These are phyloP conservation scores for Thermochaetoides thermophila DNA, from an alignment of 495 filamentous ascomycete species.

Conservation along the genomic window DNA sequence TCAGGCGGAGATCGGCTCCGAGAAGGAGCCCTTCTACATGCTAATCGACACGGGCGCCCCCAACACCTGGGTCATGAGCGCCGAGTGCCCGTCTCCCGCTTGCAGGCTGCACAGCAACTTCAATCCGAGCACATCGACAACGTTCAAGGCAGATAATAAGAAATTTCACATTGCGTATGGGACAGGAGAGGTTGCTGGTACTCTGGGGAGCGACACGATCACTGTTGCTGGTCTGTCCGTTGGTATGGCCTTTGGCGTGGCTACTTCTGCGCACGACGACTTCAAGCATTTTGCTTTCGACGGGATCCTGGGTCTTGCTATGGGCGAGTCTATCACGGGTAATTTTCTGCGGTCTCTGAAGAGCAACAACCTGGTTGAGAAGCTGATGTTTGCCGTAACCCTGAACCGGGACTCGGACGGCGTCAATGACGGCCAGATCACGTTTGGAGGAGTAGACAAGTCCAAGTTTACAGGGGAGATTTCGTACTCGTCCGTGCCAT, in stretches of 20 bases:
- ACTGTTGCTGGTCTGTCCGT: conserved; percentile 48
- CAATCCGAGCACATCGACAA: conserved; percentile 42
- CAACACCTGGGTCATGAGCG: conserved; percentile 64
- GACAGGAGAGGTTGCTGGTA: conserved; percentile 50
- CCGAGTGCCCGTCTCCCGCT: conserved; percentile 42
- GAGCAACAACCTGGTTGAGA: conserved; percentile 38
- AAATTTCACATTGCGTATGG: conserved; percentile 54
- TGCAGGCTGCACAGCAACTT: conserved; percentile 56
- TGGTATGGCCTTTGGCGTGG: conserved; percentile 52
- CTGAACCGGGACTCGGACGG: conserved; percentile 49
- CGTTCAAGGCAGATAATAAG: conserved; percentile 31
- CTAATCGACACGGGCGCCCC: conserved; percentile 66
- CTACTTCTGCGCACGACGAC: conserved; percentile 46
- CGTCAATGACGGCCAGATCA: conserved; percentile 56
- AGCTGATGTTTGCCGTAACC: conserved; percentile 54
- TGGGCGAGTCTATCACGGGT: conserved; percentile 31
- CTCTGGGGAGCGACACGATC: conserved; percentile 46
- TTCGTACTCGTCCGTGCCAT: conserved; percentile 39
- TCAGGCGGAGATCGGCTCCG: conserved; percentile 49
- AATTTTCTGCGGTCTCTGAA: conserved; percentile 49
- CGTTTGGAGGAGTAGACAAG: conserved; percentile 55
- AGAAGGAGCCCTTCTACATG: conserved; percentile 50
- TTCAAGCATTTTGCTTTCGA: conserved; percentile 69
- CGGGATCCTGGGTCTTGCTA: conserved; percentile 71
- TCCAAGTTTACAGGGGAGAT: conserved; percentile 51